These are phyloP conservation scores for Aspergillus asperescens DNA, from an alignment of 495 filamentous ascomycete genomes.

Conservation along the genomic window DNA sequence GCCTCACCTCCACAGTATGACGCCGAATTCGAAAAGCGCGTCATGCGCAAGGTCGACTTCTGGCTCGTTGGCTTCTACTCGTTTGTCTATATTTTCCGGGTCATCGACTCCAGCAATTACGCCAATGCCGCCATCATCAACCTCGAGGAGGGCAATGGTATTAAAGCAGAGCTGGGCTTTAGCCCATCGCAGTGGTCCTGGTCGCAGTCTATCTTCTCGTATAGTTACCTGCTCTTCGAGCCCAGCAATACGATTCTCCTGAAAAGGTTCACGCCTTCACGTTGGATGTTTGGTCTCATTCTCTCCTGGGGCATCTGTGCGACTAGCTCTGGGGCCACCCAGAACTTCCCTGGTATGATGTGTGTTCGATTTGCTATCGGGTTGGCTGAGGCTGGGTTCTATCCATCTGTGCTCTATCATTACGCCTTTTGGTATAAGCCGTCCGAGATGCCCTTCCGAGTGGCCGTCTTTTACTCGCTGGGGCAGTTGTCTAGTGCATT, in stretches of 20 bases:
- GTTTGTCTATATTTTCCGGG: constrained; percentile 37
- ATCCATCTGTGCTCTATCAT: constrained; percentile 36
- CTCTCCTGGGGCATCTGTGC: constrained; percentile 38
- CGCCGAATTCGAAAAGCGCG: constrained; percentile 22
- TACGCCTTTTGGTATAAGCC: constrained; percentile 42
- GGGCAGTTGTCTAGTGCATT: constrained; percentile 34
- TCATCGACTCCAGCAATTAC: constrained; percentile 39
- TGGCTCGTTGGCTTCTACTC: constrained; percentile 43
- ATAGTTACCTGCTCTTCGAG: constrained; percentile 41
- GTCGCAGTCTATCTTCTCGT: constrained; percentile 40
- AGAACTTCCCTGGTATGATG: constrained; percentile 39
- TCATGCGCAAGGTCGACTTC: constrained; percentile 36
- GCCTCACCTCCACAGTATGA: constrained; percentile 1
- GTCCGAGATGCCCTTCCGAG: constrained; percentile 30
- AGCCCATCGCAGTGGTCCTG: constrained; percentile 36
- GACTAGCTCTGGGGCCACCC: constrained; percentile 28
- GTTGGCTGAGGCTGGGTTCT: constrained; percentile 38
- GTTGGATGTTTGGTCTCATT: constrained; percentile 43
- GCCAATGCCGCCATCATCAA: constrained; percentile 47
- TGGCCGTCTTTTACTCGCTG: constrained; percentile 35
- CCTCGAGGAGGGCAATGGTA: constrained; percentile 37
- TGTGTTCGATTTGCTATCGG: constrained; percentile 37
- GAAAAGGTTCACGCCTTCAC: constrained; percentile 31
- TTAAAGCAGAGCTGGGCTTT: constrained; percentile 40
- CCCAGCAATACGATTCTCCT: constrained; percentile 35